phyloP scores from a whole-genome alignment of 352 stramenopile species.

The Achlya hypogyna region DNA sequence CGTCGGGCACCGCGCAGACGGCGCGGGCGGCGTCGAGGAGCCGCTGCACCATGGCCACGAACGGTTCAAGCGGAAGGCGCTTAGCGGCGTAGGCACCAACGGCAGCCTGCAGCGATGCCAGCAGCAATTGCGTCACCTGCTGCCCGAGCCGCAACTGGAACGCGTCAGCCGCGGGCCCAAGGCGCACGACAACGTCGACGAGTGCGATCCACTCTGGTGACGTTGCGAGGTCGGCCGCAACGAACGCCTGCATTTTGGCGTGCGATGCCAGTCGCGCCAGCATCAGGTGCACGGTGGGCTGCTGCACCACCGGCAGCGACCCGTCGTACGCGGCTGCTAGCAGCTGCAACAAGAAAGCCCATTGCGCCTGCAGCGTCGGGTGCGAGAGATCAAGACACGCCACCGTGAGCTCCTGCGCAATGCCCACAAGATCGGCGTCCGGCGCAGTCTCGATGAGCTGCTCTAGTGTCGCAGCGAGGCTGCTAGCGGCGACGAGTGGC shows the following conservation, averaged over 20 bases:
- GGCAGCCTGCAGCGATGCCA: neutral
- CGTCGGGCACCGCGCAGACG: neutral
- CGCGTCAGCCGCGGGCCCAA: neutral
- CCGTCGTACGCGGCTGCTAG: neutral
- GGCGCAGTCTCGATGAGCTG: neutral
- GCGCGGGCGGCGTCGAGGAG: neutral
- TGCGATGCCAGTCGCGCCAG: neutral
- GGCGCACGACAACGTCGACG: neutral
- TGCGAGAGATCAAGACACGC: constrained; percentile 8
- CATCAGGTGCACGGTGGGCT: neutral
- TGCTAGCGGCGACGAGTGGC: constrained; percentile 8
- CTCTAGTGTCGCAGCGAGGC: neutral
- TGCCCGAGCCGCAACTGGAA: neutral
- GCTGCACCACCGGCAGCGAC: neutral
- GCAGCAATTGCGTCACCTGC: neutral
- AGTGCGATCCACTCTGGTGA: neutral
- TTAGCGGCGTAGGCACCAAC: neutral
- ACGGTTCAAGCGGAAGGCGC: neutral
- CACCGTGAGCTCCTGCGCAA: neutral
- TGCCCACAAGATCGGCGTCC: neutral
- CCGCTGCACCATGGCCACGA: neutral
- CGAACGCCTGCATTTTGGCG: constrained; percentile 4
- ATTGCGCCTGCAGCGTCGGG: neutral
- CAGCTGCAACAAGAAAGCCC: neutral
- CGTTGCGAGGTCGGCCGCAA: neutral